Percentiles rank a stretch among this genome's conserved stretches.
phyloP scores from a whole-genome alignment of 2,329 filamentous ascomycete genomes.

The Penicillium sp. region DNA sequence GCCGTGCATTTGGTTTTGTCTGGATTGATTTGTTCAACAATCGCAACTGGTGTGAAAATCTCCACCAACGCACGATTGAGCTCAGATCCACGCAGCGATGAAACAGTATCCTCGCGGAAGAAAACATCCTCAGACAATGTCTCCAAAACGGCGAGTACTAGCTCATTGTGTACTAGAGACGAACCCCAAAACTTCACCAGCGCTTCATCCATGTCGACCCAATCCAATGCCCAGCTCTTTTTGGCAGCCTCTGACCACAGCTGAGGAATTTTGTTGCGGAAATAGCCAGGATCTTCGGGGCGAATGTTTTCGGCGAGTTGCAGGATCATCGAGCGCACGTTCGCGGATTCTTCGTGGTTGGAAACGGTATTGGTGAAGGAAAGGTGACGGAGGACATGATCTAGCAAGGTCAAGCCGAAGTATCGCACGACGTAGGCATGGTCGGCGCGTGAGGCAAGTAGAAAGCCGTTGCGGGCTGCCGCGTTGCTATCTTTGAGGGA shows the following conservation, averaged over 20 bases:
- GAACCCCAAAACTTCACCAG: conserved; percentile 76
- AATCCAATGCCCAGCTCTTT: conserved; percentile 85
- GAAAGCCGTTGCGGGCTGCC: conserved; percentile 81
- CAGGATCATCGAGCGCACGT: conserved; percentile 74
- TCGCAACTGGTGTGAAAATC: conserved; percentile 78
- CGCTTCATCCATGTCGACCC: conserved; percentile 90
- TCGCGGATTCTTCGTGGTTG: conserved; percentile 63
- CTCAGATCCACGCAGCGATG: conserved; percentile 76
- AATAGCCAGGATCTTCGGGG: conserved; percentile 72
- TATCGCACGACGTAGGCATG: conserved; percentile 84
- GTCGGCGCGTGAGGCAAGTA: conserved; percentile 70
- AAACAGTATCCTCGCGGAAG: conserved; percentile 82
- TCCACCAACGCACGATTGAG: conserved; percentile 90
- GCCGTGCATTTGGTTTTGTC: conserved; percentile 67
- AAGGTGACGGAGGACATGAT: conserved; percentile 82
- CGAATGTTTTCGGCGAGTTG: conserved; percentile 71
- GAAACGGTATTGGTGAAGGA: conserved; percentile 69
- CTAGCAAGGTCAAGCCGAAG: conserved; percentile 88
- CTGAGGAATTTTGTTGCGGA: conserved; percentile 91
- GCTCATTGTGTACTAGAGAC: conserved; percentile 68
- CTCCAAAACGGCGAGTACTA: conserved; percentile 86
- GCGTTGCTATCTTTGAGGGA: conserved; percentile 74
- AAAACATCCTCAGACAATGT: conserved; percentile 93
- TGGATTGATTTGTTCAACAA: conserved; percentile 74
- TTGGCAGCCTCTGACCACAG: conserved; percentile 95